phyloP scores from a whole-genome alignment of 306 rosid species.

The peach (Prunus persica) region Prunus_persica_NCBIv2 NC_034012.1:20322501-20323000 shows the following conservation, averaged over 20 bases:
- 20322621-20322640: neutral
- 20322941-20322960: conserved; percentile 86
- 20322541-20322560: too few relatives aligned
- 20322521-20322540: too few relatives aligned
- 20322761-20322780: neutral
- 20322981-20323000: conserved; percentile 18
- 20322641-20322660: neutral
- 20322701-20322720: neutral
- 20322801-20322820: neutral
- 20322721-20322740: neutral
- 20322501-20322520: too few relatives aligned
- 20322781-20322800: neutral
- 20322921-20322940: conserved; percentile 90
- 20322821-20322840: neutral
- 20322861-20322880: conserved; percentile 82
- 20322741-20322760: neutral
- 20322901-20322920: conserved; percentile 81
- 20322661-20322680: neutral
- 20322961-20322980: neutral
- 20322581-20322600: too few relatives aligned
- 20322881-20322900: conserved; percentile 76
- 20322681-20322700: neutral
- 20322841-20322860: conserved; percentile 78
- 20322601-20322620: neutral
- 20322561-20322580: too few relatives aligned